A percentile compares a stretch with the other conserved stretches of the same genome.
Evolutionary conservation across 768 basidiomycete genomes (phyloP).

Genomic region (Pisolithus orientalis): DNA sequence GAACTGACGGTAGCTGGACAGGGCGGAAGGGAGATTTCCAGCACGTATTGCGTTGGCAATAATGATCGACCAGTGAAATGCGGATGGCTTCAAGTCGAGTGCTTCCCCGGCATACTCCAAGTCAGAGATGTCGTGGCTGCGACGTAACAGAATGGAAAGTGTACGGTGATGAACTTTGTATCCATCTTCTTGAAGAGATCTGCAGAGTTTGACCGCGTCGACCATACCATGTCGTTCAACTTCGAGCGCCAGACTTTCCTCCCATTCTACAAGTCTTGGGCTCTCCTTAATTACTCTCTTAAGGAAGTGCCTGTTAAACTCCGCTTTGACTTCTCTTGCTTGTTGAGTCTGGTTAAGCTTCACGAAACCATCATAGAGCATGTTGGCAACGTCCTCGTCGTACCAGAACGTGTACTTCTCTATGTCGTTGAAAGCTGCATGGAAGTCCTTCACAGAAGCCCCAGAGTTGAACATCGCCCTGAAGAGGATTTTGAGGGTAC

Average conservation of each 20-base stretch:
- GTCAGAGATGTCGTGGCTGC: constrained; percentile 35
- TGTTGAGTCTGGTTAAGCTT: constrained; percentile 30
- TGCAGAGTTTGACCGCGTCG: constrained; percentile 31
- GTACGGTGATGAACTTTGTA: constrained; percentile 28
- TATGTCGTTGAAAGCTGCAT: constrained; percentile 42
- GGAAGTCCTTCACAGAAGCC: constrained; percentile 28
- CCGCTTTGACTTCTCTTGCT: constrained; percentile 33
- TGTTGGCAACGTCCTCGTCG: constrained; percentile 34
- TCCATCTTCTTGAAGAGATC: constrained; percentile 25
- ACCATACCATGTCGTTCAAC: constrained; percentile 29
- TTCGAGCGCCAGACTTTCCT: constrained; percentile 23
- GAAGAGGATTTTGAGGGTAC: constrained; percentile 46
- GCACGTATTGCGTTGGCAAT: constrained; percentile 43
- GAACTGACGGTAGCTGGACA: constrained; percentile 45
- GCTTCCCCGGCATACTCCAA: constrained; percentile 36
- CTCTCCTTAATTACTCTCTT: constrained; percentile 22
- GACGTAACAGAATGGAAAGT: constrained; percentile 37
- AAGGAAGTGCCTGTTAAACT: constrained; percentile 32
- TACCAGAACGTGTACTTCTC: constrained; percentile 37
- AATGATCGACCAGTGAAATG: constrained; percentile 48
- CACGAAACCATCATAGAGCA: constrained; percentile 39
- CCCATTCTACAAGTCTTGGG: constrained; percentile 24
- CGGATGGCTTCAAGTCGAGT: constrained; percentile 35
- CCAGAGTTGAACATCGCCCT: constrained; percentile 33
- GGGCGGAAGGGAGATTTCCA: constrained; percentile 34